Evolutionary conservation across 129 eudicot species (phyloP).

Genomic region (Escallonia rubra): DNA sequence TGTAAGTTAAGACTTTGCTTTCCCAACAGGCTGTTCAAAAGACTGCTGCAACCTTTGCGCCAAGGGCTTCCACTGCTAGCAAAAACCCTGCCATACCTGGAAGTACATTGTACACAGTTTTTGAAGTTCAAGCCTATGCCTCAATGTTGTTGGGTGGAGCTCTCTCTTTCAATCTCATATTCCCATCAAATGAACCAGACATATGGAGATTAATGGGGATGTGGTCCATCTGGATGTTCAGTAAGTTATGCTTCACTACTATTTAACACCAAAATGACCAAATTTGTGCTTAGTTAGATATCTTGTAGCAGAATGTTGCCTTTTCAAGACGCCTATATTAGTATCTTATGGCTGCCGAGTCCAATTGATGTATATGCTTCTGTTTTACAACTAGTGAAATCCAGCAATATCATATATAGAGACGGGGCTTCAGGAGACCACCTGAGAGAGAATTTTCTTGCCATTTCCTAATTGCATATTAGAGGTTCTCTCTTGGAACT

Average conservation of each 20-base stretch:
- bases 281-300: no score
- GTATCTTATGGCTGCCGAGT: no score
- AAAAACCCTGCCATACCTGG: conserved; percentile 94
- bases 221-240: conserved; percentile 99
- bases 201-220: conserved; percentile 97
- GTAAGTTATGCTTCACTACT: conserved; percentile 43
- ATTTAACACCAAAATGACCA: not conserved
- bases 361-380: no score
- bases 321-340: no score
- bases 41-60: conserved; percentile 97
- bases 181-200: conserved; percentile 95
- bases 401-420: no score
- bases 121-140: conserved; percentile 82
- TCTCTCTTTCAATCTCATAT: conserved; percentile 85
- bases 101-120: conserved; percentile 57
- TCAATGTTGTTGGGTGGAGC: conserved; percentile 89
- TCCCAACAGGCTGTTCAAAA: conserved; percentile 71
- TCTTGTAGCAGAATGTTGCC: no score
- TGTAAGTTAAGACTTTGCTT: not conserved
- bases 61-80: conserved; percentile 83
- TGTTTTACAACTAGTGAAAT: no score
- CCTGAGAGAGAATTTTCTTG: not conserved
- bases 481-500: no score
- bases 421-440: no score
- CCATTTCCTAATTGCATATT: not conserved